phyloP scores from a whole-genome alignment of 768 basidiomycete genomes.

The Rhizopogon vinicolor region DNA sequence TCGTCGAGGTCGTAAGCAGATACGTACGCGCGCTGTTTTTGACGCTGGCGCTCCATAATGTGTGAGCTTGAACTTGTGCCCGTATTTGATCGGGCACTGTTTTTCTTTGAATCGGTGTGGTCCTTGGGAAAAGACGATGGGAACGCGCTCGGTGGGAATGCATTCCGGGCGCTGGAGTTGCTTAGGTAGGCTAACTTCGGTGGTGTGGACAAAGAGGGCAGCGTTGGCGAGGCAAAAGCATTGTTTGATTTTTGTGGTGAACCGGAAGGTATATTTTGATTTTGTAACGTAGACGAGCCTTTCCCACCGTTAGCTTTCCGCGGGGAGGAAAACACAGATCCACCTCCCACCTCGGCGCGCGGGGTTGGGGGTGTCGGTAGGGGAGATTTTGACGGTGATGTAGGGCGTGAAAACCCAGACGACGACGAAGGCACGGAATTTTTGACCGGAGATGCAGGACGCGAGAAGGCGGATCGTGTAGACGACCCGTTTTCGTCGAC shows the following conservation, averaged over 20 bases:
- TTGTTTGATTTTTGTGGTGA: background rate
- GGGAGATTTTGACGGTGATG: background rate
- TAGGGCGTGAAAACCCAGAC: conserved; percentile 3
- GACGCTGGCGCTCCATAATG: conserved; percentile 1
- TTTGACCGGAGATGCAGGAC: background rate
- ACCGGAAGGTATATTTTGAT: background rate
- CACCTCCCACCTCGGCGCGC: background rate
- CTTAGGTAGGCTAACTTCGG: conserved; percentile 2
- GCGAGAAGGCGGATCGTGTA: background rate
- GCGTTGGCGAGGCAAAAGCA: conserved; percentile 12
- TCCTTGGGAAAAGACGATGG: background rate
- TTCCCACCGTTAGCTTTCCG: background rate
- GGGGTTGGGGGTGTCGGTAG: background rate
- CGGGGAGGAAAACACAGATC: background rate
- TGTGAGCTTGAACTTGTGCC: background rate
- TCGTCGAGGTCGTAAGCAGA: conserved; percentile 20
- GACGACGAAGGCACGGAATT: background rate
- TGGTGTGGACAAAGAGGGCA: conserved; percentile 11
- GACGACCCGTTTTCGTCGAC: background rate
- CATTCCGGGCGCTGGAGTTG: background rate
- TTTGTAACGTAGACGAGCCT: background rate
- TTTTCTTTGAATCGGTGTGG: too few relatives aligned
- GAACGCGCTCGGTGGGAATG: background rate
- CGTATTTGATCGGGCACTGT: too few relatives aligned
- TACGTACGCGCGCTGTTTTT: background rate